phyloP scores from a whole-genome alignment of 768 basidiomycete species.

The Guyanaporus albipodus region DNA sequence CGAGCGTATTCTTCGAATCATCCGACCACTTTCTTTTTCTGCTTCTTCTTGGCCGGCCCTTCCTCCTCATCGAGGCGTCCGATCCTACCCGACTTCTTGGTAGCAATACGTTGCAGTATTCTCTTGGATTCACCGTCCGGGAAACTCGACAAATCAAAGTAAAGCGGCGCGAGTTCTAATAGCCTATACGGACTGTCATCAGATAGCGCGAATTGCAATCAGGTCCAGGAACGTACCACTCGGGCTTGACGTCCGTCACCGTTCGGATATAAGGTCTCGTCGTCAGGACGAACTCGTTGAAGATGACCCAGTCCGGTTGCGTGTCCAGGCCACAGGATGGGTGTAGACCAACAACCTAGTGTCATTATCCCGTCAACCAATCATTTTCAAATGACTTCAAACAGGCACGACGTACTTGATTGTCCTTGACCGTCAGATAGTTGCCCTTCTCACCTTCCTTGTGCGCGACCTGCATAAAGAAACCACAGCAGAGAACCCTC shows the following conservation, averaged over 20 bases:
- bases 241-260: conserved; percentile 79
- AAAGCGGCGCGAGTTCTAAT: conserved; percentile 55
- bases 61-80: conserved; percentile 8
- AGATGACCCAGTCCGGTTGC: conserved; percentile 89
- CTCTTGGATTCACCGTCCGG: conserved; percentile 69
- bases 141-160: conserved; percentile 68
- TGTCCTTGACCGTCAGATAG: conserved; percentile 93
- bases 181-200: conserved; percentile 40
- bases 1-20: too few species aligned
- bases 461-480: conserved; percentile 98
- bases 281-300: conserved; percentile 94
- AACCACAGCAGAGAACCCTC: conserved; percentile 83
- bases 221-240: conserved; percentile 61
- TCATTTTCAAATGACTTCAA: background rate
- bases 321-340: conserved; percentile 85
- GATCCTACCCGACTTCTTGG: conserved; percentile 50
- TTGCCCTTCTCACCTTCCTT: conserved; percentile 87
- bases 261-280: conserved; percentile 87
- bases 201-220: background rate
- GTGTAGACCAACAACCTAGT: conserved; percentile 40
- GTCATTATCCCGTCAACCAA: background rate
- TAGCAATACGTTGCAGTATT: conserved; percentile 49
- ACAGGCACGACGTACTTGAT: conserved; percentile 54
- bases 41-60: conserved; percentile 16
- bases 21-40: conserved; percentile 5